A percentile compares a stretch with the other conserved stretches of the same genome.
Conservation (phyloP, 306 rosid genomes). For the Glycyrrhiza uralensis region DNA sequence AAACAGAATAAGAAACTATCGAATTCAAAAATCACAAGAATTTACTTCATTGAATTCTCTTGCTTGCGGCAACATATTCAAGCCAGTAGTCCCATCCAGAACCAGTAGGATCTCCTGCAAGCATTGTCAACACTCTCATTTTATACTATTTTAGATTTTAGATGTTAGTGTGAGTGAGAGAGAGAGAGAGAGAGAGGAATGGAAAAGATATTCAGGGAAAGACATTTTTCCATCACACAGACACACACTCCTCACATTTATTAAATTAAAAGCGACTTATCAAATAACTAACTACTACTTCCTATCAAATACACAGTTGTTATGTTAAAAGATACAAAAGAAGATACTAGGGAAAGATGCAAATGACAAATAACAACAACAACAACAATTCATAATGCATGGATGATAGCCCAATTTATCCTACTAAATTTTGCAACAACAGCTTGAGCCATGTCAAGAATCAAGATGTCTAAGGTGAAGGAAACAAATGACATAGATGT, state of each 20-base stretch:
- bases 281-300: background rate
- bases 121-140: background rate
- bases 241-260: background rate
- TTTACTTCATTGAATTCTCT: slow-evolving; percentile 92
- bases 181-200: background rate
- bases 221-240: background rate
- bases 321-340: background rate
- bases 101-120: slow-evolving; percentile 91
- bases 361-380: background rate
- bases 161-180: background rate
- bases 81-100: slow-evolving; percentile 96
- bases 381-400: background rate
- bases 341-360: background rate
- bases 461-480: background rate
- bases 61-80: slow-evolving; percentile 98
- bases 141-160: background rate
- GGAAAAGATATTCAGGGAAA: background rate
- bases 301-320: background rate
- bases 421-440: background rate
- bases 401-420: background rate
- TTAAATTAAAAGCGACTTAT: background rate
- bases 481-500: background rate
- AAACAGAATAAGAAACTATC: slow-evolving; percentile 5
- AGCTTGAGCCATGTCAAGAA: background rate
- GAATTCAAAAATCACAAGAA: slow-evolving; percentile 19